Evolutionary conservation across 768 basidiomycete genomes (phyloP).

Genomic region (Leccinellum luteum): DNA sequence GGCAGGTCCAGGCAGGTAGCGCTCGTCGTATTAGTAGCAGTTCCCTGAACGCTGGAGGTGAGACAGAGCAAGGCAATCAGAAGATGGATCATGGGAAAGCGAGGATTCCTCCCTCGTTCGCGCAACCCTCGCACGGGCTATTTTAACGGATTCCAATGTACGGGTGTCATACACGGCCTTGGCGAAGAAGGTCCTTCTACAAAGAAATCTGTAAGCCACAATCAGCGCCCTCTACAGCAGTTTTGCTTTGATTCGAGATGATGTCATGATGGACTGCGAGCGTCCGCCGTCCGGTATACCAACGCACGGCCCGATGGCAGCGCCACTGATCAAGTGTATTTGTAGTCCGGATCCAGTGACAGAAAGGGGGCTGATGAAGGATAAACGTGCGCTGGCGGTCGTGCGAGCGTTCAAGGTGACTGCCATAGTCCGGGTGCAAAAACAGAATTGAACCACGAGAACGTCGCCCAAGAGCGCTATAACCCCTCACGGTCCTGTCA

Average conservation of each 20-base stretch:
- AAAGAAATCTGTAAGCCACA: neutral
- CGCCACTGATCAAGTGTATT: neutral
- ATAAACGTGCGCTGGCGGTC: constrained; percentile 96
- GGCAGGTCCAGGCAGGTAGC: neutral
- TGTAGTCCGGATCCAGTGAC: constrained; percentile 38
- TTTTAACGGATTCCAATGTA: neutral
- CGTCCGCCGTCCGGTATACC: neutral
- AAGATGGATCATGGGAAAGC: neutral
- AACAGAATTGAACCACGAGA: no score
- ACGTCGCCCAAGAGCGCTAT: no score
- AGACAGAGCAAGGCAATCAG: neutral
- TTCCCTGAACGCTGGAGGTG: neutral
- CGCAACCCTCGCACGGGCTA: neutral
- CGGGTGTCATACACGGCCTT: no score
- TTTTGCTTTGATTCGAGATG: neutral
- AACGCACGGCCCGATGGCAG: neutral
- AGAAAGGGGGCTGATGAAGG: constrained; percentile 82
- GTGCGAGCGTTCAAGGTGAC: constrained; percentile 52
- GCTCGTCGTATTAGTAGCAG: neutral
- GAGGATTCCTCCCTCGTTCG: neutral
- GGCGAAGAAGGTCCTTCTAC: neutral
- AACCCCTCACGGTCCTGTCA: no score
- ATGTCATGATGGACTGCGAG: neutral
- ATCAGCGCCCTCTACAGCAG: neutral
- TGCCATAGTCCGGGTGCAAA: no score